phyloP scores from a whole-genome alignment of 306 rosid genomes.

The Senna siamea region DNA sequence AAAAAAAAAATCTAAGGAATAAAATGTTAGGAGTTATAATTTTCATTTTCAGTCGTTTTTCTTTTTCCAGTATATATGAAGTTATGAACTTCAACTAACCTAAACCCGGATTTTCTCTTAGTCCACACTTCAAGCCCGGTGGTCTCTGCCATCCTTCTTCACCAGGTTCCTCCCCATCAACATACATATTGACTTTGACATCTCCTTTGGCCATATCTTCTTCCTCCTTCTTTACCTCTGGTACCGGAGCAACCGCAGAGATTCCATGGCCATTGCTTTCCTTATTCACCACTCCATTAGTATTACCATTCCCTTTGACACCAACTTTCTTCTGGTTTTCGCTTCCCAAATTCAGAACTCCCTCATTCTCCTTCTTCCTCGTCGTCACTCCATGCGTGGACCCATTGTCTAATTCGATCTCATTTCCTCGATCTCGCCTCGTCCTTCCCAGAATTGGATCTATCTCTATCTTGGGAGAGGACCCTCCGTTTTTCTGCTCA shows the following conservation, averaged over 20 bases:
- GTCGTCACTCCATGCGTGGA: constrained; percentile 51
- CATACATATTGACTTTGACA: constrained; percentile 46
- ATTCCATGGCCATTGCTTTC: constrained; percentile 51
- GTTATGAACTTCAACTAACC: constrained; percentile 55
- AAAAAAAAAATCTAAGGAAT: no score
- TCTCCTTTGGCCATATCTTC: constrained; percentile 45
- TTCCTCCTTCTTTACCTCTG: constrained; percentile 53
- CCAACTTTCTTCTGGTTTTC: constrained; percentile 41
- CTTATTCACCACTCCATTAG: constrained; percentile 36
- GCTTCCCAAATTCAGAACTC: constrained; percentile 24
- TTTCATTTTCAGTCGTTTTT: no score
- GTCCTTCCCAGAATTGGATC: constrained; percentile 81
- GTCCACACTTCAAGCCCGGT: constrained; percentile 65
- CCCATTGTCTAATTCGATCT: constrained; percentile 61
- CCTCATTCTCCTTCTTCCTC: constrained; percentile 46
- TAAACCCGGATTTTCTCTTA: constrained; percentile 68
- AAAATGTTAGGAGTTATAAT: no score
- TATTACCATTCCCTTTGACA: constrained; percentile 48
- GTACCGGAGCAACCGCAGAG: constrained; percentile 44
- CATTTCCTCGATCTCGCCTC: constrained; percentile 51
- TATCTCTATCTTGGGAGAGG: constrained; percentile 84
- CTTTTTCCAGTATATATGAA: not conserved
- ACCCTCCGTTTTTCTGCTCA: constrained; percentile 56
- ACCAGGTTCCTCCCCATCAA: constrained; percentile 51
- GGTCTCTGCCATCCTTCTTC: constrained; percentile 54